These are phyloP conservation scores for Colletotrichum lupini DNA, from an alignment of 2,329 filamentous ascomycete species.

Conservation along the genomic window DNA sequence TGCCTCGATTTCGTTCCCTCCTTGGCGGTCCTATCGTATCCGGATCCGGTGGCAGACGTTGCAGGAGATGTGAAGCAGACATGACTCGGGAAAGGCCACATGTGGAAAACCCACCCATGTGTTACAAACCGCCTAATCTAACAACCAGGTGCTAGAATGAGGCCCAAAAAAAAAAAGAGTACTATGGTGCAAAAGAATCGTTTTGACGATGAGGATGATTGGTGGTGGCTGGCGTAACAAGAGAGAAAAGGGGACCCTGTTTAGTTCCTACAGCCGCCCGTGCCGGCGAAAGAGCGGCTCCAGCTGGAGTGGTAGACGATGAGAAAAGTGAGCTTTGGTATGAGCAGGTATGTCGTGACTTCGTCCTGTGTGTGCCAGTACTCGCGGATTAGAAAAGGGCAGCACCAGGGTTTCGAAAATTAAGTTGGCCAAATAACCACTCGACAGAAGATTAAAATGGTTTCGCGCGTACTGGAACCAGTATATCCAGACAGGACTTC, in stretches of 20 bases:
- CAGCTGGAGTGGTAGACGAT: slow-evolving; percentile 31
- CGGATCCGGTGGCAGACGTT: slow-evolving; percentile 32
- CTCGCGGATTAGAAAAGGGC: slow-evolving; percentile 37
- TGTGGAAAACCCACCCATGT: slow-evolving; percentile 35
- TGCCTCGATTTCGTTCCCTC: slow-evolving; percentile 36
- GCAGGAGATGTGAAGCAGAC: slow-evolving; percentile 36
- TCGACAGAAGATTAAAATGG: slow-evolving; percentile 37
- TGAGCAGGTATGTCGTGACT: slow-evolving; percentile 37
- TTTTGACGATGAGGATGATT: slow-evolving; percentile 14
- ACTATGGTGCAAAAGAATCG: slow-evolving; percentile 35
- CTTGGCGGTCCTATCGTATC: slow-evolving; percentile 32
- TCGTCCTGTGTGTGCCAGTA: slow-evolving; percentile 37
- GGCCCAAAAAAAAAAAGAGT: slow-evolving; percentile 6
- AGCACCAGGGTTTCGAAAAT: slow-evolving; percentile 36
- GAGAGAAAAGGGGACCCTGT: slow-evolving; percentile 27
- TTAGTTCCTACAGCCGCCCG: slow-evolving; percentile 31
- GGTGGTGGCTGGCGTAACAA: slow-evolving; percentile 24
- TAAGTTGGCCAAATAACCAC: slow-evolving; percentile 35
- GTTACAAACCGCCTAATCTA: slow-evolving; percentile 35
- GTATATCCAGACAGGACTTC: slow-evolving; percentile 36
- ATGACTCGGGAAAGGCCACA: slow-evolving; percentile 36
- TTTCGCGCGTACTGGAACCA: slow-evolving; percentile 37
- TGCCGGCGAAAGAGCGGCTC: slow-evolving; percentile 28
- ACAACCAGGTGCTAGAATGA: slow-evolving; percentile 29
- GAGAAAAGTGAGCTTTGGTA: slow-evolving; percentile 34